A percentile compares a stretch with the other conserved stretches of the same genome.
Conservation (phyloP, 306 rosid species). For the Neltuma alba region DNA sequence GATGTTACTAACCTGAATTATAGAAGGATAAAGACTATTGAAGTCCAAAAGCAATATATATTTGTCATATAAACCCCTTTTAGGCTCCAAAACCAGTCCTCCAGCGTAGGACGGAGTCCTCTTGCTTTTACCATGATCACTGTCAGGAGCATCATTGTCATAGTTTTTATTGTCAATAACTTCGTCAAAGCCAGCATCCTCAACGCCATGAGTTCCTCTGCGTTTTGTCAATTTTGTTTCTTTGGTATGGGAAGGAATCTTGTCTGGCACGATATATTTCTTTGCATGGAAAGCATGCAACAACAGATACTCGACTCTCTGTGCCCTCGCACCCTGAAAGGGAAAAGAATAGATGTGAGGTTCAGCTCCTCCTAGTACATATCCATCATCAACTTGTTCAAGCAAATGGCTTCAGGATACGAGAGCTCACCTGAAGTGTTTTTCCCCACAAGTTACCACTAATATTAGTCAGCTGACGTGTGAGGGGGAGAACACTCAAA, state of each 20-base stretch:
- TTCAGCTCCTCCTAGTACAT: slow-evolving; percentile 16
- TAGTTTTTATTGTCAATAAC: slow-evolving; percentile 50
- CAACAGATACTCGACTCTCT: slow-evolving; percentile 92
- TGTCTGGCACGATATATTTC: slow-evolving; percentile 92
- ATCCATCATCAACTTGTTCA: slow-evolving; percentile 30
- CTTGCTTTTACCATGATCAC: slow-evolving; percentile 70
- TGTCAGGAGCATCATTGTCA: slow-evolving; percentile 55
- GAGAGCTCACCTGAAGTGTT: slow-evolving; percentile 82
- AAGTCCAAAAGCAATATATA: slow-evolving; percentile 90
- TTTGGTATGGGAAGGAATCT: slow-evolving; percentile 57
- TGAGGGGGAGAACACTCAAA: slow-evolving; percentile 93
- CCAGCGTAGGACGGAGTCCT: slow-evolving; percentile 91
- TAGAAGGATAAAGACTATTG: slow-evolving; percentile 98
- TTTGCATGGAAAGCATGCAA: slow-evolving; percentile 94
- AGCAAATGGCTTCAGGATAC: slow-evolving; percentile 4
- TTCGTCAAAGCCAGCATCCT: slow-evolving; percentile 55
- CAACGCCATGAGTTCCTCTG: slow-evolving; percentile 51
- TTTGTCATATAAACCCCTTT: slow-evolving; percentile 94
- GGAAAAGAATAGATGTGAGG: slow-evolving; percentile 26
- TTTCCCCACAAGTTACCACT: slow-evolving; percentile 98
- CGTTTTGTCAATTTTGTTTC: slow-evolving; percentile 67
- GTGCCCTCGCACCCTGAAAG: slow-evolving; percentile 97
- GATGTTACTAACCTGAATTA: slow-evolving; percentile 75
- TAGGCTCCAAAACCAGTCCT: slow-evolving; percentile 97
- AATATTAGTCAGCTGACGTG: slow-evolving; percentile 92